phyloP scores from a whole-genome alignment of 257 asterid species.

The Catharanthus roseus region DNA sequence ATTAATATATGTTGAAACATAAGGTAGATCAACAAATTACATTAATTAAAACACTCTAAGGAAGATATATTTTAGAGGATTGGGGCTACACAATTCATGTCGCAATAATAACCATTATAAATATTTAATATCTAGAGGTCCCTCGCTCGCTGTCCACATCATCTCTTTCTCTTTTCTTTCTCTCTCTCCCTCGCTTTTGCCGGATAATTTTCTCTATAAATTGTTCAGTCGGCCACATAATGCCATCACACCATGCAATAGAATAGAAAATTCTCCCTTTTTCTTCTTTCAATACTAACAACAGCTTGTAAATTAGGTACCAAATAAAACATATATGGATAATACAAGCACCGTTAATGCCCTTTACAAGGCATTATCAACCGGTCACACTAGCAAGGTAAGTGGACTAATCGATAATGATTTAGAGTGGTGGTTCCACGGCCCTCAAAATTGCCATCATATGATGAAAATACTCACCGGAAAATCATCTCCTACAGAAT shows the following conservation, averaged over 20 bases:
- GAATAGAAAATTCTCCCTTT: neutral
- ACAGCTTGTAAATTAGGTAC: no score
- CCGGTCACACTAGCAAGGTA: conserved; percentile 26
- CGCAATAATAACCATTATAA: neutral
- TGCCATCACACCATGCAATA: conserved; percentile 1
- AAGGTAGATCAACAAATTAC: no score
- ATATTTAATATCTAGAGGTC: neutral
- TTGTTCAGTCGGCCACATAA: neutral
- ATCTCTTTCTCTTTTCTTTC: neutral
- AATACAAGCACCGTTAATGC: conserved; percentile 41
- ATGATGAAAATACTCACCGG: conserved; percentile 95
- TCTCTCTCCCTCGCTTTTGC: neutral
- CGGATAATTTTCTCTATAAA: neutral
- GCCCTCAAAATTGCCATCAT: conserved; percentile 83
- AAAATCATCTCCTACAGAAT: conserved; percentile 31
- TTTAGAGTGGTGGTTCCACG: conserved; percentile 98
- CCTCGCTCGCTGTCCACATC: neutral
- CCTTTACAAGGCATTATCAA: conserved; percentile 55
- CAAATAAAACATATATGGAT: no score
- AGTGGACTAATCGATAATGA: conserved; percentile 42
- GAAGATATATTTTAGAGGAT: no score
- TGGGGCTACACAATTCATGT: neutral
- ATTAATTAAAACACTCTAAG: no score
- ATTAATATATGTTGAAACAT: no score
- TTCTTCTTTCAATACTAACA: neutral